Conservation (phyloP, 148 eudicot species). For the Euryodendron excelsum region DNA sequence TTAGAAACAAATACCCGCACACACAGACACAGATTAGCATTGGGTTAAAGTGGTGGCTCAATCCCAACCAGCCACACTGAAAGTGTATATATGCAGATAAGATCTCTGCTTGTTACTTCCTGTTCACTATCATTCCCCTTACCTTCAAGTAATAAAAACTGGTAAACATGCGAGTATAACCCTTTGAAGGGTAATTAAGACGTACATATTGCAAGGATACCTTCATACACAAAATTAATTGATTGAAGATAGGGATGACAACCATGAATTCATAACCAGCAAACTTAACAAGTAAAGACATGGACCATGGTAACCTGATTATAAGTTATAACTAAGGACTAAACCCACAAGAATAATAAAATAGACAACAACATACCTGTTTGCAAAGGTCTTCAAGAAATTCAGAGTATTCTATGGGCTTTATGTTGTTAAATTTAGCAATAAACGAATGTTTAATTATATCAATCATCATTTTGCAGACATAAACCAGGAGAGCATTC, state of each 20-base stretch:
- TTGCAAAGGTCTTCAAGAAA: constrained; percentile 96
- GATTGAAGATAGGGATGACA: not conserved
- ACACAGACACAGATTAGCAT: not conserved
- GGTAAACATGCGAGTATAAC: not conserved
- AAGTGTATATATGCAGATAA: not conserved
- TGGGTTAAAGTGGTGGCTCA: not conserved
- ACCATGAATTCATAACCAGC: not conserved
- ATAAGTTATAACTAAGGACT: not conserved
- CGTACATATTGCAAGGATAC: not conserved
- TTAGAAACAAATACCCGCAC: too few species aligned
- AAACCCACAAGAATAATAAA: not conserved
- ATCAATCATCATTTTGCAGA: constrained; percentile 84
- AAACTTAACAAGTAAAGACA: constrained; percentile 1
- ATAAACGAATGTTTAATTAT: constrained; percentile 87
- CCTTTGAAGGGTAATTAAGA: not conserved
- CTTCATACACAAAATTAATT: not conserved
- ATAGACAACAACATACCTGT: constrained; percentile 55
- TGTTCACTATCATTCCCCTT: not conserved
- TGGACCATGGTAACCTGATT: too few species aligned
- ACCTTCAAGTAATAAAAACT: not conserved
- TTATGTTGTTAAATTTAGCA: constrained; percentile 88
- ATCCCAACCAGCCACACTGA: not conserved
- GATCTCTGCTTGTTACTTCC: not conserved
- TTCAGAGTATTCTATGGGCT: constrained; percentile 88
- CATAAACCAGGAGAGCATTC: constrained; percentile 86